Evolutionary conservation across 2,329 filamentous ascomycete species (phyloP).

Genomic region (Penicillium sp.): DNA sequence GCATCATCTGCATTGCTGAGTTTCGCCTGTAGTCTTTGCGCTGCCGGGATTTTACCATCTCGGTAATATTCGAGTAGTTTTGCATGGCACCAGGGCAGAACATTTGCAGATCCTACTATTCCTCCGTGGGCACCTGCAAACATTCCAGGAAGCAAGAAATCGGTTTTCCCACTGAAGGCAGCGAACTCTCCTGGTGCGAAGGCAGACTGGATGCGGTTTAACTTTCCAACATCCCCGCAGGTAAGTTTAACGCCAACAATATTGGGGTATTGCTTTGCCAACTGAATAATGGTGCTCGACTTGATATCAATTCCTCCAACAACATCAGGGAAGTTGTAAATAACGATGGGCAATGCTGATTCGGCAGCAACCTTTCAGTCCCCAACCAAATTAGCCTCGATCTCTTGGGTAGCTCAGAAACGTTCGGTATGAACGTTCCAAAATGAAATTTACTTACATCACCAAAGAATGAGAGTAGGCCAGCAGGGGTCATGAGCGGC

Average conservation of each 20-base stretch:
- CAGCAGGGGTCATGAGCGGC: too few relatives aligned
- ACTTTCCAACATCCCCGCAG: slow-evolving; percentile 64
- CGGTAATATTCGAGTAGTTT: too few relatives aligned
- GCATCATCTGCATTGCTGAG: neutral
- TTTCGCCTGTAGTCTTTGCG: slow-evolving; percentile 11
- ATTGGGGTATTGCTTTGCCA: slow-evolving; percentile 39
- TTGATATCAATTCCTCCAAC: neutral
- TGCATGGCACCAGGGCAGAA: too few relatives aligned
- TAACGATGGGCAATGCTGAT: neutral
- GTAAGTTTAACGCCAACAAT: slow-evolving; percentile 69
- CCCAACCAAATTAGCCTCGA: too few relatives aligned
- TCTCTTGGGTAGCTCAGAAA: too few relatives aligned
- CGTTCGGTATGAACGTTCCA: too few relatives aligned
- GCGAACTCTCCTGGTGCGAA: slow-evolving; percentile 63
- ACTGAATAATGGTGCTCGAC: neutral
- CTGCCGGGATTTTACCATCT: neutral
- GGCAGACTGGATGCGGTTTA: slow-evolving; percentile 57
- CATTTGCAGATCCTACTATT: slow-evolving; percentile 62
- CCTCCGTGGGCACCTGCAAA: slow-evolving; percentile 59
- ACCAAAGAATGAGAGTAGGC: too few relatives aligned
- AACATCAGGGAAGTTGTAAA: neutral
- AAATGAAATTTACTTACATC: too few relatives aligned
- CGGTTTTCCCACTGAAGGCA: slow-evolving; percentile 71
- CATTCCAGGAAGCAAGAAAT: slow-evolving; percentile 66
- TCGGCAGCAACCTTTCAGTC: too few relatives aligned